Conservation (phyloP, 2,329 filamentous ascomycete genomes). For the Penicillium sp. region DNA sequence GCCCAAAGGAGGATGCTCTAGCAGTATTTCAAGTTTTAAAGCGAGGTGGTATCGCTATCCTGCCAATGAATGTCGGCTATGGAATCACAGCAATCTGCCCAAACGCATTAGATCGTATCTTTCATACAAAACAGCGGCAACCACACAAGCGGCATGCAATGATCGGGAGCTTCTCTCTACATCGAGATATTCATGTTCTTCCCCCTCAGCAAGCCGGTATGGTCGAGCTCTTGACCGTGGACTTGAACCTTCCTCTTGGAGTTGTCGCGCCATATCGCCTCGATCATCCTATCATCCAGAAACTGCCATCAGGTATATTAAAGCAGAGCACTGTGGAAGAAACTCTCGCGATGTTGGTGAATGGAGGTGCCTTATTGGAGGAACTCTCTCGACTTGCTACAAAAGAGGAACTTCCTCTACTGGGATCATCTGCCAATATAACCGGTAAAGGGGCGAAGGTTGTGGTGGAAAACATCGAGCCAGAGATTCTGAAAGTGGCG, state of each 20-base stretch:
- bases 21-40: conserved; percentile 23
- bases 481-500: conserved; percentile 27
- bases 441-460: conserved; percentile 31
- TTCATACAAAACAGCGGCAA: conserved; percentile 22
- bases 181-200: conserved; percentile 25
- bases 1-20: conserved; percentile 17
- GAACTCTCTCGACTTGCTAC: conserved; percentile 27
- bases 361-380: conserved; percentile 28
- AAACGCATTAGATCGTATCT: conserved; percentile 22
- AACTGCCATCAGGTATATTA: conserved; percentile 17
- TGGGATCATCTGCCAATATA: conserved; percentile 36
- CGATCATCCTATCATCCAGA: conserved; percentile 27
- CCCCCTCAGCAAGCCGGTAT: conserved; percentile 16
- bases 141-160: conserved; percentile 31
- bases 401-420: conserved; percentile 21
- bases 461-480: conserved; percentile 31
- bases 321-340: conserved; percentile 17
- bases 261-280: conserved; percentile 24
- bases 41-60: conserved; percentile 28
- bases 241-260: conserved; percentile 29
- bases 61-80: conserved; percentile 30
- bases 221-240: conserved; percentile 22
- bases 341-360: conserved; percentile 31
- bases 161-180: conserved; percentile 27
- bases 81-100: conserved; percentile 23